Evolutionary conservation across 768 basidiomycete species (phyloP).

Genomic region (Hygrophoropsis aurantiaca): DNA sequence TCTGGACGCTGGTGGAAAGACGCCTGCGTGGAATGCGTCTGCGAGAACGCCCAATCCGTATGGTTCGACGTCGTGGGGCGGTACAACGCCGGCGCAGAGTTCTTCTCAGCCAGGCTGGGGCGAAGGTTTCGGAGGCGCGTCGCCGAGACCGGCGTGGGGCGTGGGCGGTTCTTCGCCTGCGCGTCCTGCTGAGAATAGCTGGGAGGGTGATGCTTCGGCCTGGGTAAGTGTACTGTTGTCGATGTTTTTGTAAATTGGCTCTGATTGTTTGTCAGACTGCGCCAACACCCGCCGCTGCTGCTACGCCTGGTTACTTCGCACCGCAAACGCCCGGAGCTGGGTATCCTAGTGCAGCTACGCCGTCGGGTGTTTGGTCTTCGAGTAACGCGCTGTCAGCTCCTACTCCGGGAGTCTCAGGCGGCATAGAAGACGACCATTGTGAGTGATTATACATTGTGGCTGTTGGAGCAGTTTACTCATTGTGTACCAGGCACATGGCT

Average conservation of each 20-base stretch:
- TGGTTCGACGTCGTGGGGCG: constrained; percentile 25
- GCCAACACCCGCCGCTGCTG: constrained; percentile 39
- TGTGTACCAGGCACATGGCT: constrained; percentile 25
- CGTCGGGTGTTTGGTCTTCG: constrained; percentile 13
- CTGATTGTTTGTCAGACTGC: constrained; percentile 28
- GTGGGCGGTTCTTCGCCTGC: constrained; percentile 28
- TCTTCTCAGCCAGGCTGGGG: too few relatives aligned
- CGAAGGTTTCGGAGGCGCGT: constrained; percentile 18
- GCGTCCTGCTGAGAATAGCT: constrained; percentile 29
- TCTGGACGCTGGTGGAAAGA: constrained; percentile 43
- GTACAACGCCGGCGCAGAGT: constrained; percentile 23
- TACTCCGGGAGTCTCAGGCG: constrained; percentile 25
- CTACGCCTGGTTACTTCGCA: constrained; percentile 35
- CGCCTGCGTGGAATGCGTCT: constrained; percentile 51
- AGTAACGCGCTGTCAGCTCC: constrained; percentile 24
- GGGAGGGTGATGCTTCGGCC: constrained; percentile 21
- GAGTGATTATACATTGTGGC: constrained; percentile 11
- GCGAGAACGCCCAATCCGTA: constrained; percentile 61
- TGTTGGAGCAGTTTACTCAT: too few relatives aligned
- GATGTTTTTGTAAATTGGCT: constrained; percentile 7
- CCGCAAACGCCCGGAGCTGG: constrained; percentile 28
- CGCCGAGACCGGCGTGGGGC: constrained; percentile 12
- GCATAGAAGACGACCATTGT: constrained; percentile 29
- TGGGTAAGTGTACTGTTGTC: constrained; percentile 31
- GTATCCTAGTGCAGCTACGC: constrained; percentile 32